These are phyloP conservation scores for Starmera dryadoides DNA, from an alignment of 805 yeast species.

Conservation along the genomic window DNA sequence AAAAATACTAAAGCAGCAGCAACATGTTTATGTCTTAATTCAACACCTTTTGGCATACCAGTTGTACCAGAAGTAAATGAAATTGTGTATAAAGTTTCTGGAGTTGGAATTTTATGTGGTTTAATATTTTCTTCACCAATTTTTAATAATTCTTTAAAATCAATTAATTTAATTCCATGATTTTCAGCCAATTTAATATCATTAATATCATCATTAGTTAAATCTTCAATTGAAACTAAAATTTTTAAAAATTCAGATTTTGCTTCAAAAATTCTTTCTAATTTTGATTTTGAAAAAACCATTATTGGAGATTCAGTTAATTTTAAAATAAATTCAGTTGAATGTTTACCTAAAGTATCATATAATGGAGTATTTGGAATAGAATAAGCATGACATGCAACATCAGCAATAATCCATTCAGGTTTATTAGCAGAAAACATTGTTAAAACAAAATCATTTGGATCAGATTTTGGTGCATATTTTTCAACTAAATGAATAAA, in stretches of 20 bases:
- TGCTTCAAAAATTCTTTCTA: constrained; percentile 39
- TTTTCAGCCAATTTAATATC: constrained; percentile 23
- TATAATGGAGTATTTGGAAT: constrained; percentile 47
- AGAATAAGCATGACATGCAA: constrained; percentile 57
- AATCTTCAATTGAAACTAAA: constrained; percentile 48
- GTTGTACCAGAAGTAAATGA: constrained; percentile 75
- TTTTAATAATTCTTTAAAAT: constrained; percentile 28
- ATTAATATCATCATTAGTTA: constrained; percentile 26
- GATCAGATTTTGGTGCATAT: constrained; percentile 24
- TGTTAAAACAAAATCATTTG: constrained; percentile 41
- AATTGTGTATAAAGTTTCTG: constrained; percentile 50
- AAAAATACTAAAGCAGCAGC: constrained; percentile 41
- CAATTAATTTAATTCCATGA: constrained; percentile 22
- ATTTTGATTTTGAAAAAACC: constrained; percentile 44
- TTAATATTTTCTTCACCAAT: constrained; percentile 36
- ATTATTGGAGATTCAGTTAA: constrained; percentile 58
- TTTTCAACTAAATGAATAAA: constrained; percentile 34
- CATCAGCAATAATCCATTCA: constrained; percentile 66
- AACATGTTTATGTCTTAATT: constrained; percentile 42
- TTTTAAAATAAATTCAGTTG: constrained; percentile 56
- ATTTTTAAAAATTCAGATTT: constrained; percentile 40
- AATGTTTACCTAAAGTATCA: constrained; percentile 50
- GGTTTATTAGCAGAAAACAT: constrained; percentile 50
- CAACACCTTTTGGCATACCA: constrained; percentile 69
- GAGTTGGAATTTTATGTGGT: constrained; percentile 39